Conservation (phyloP, 2,329 filamentous ascomycete species). For the Cordyceps javanica region DNA sequence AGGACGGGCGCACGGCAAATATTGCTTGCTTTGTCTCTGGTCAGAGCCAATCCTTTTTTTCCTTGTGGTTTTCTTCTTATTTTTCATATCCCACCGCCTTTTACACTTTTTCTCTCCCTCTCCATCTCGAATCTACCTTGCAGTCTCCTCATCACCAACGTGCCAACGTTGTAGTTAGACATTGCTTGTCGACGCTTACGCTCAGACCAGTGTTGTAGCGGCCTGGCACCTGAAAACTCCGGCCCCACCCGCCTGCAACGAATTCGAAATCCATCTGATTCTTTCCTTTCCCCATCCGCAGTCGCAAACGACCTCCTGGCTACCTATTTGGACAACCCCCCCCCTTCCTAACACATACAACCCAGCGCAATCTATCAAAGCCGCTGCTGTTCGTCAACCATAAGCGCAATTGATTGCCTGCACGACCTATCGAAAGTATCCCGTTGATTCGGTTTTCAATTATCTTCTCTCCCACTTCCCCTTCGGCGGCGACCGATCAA, state of each 20-base stretch:
- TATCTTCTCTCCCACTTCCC: too few species aligned
- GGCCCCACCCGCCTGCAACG: conserved; percentile 6
- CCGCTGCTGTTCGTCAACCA: background rate
- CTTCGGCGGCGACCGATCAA: background rate
- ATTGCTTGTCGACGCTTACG: background rate
- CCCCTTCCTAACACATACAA: background rate
- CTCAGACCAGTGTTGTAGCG: background rate
- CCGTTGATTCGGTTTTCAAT: background rate
- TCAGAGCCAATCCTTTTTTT: background rate
- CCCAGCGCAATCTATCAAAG: background rate
- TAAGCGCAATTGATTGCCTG: background rate
- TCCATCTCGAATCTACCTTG: background rate
- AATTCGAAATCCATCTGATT: conserved; percentile 8
- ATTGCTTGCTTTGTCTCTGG: background rate
- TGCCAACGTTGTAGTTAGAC: too few species aligned
- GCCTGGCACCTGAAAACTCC: background rate
- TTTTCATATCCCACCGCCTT: too few species aligned
- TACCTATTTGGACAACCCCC: background rate
- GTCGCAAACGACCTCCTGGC: background rate
- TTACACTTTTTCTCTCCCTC: background rate
- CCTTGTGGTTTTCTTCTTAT: background rate
- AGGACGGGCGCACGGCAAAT: background rate
- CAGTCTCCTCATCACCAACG: background rate
- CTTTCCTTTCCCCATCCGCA: background rate
- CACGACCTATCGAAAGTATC: background rate